phyloP scores from a whole-genome alignment of 2,329 filamentous ascomycete species.

The Macrophomina pseudophaseolina region DNA sequence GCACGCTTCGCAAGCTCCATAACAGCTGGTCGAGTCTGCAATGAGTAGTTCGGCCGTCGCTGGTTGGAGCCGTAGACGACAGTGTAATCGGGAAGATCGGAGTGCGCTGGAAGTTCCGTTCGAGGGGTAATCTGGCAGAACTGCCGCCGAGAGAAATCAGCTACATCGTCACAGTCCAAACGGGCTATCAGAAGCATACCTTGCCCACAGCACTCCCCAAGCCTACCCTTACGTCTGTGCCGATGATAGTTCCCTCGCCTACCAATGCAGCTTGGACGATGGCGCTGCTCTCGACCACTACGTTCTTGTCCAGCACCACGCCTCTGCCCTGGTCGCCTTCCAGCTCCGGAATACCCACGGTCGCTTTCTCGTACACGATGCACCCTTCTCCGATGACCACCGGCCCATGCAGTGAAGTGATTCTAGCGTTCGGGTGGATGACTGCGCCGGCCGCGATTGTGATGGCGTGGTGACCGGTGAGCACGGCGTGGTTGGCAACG shows the following conservation, averaged over 20 bases:
- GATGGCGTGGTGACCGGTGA: constrained; percentile 77
- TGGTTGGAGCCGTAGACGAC: constrained; percentile 49
- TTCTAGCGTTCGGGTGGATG: constrained; percentile 78
- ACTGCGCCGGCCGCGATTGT: constrained; percentile 78
- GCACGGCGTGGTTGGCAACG: constrained; percentile 53
- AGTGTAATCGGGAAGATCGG: constrained; percentile 51
- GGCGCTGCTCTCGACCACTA: constrained; percentile 51
- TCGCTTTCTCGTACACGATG: constrained; percentile 73
- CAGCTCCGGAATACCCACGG: constrained; percentile 41
- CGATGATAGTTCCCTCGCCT: constrained; percentile 43
- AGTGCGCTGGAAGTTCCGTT: constrained; percentile 41
- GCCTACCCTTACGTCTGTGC: constrained; percentile 40
- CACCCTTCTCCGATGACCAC: constrained; percentile 59
- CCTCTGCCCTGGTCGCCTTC: constrained; percentile 31
- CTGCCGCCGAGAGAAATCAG: constrained; percentile 32
- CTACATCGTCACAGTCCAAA: background rate
- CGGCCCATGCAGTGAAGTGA: constrained; percentile 48
- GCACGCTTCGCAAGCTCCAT: constrained; percentile 36
- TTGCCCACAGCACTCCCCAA: constrained; percentile 47
- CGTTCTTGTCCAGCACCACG: constrained; percentile 47
- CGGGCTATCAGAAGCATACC: constrained; percentile 35
- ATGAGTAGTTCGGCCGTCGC: constrained; percentile 47
- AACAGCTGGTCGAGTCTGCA: constrained; percentile 39
- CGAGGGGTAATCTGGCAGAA: constrained; percentile 52
- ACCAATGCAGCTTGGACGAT: constrained; percentile 45